phyloP scores from a whole-genome alignment of 2,329 filamentous ascomycete species.

The Exophiala alcalophila region DNA sequence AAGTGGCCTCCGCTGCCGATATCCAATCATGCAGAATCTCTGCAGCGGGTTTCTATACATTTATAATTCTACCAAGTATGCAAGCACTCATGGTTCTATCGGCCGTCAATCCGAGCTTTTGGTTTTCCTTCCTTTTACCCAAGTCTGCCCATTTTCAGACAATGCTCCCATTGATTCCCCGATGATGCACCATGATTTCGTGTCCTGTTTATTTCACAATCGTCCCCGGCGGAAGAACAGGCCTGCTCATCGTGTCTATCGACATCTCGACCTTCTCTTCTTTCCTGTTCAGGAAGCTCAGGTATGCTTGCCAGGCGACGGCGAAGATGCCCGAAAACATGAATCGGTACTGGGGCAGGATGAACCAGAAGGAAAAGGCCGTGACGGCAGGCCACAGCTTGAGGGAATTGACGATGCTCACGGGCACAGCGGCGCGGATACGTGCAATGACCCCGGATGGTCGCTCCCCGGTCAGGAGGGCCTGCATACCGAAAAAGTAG shows the following conservation, averaged over 20 bases:
- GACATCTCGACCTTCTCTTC: constrained; percentile 29
- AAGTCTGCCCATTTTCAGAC: neutral
- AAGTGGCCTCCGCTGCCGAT: too few species aligned
- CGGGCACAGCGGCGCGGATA: constrained; percentile 71
- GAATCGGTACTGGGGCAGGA: constrained; percentile 73
- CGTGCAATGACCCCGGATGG: constrained; percentile 64
- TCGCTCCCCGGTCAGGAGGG: constrained; percentile 67
- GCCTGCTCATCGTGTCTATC: constrained; percentile 17
- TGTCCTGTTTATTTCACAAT: constrained; percentile 14
- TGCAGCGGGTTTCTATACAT: too few species aligned
- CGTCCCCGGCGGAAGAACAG: constrained; percentile 12
- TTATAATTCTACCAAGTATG: too few species aligned
- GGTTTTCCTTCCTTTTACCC: too few species aligned
- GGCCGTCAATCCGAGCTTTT: too few species aligned
- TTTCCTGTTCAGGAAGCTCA: constrained; percentile 53
- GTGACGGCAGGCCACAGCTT: constrained; percentile 89
- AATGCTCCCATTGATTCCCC: constrained; percentile 2
- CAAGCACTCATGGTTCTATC: too few species aligned
- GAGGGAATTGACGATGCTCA: constrained; percentile 71
- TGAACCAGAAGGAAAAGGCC: constrained; percentile 80
- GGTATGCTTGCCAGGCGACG: constrained; percentile 89
- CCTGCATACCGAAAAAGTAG: constrained; percentile 80
- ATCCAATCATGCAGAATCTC: too few species aligned
- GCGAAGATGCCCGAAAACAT: constrained; percentile 77
- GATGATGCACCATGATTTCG: too few species aligned